Conservation (phyloP, 2,329 filamentous ascomycete species). For the Cordyceps tenuipes region DNA sequence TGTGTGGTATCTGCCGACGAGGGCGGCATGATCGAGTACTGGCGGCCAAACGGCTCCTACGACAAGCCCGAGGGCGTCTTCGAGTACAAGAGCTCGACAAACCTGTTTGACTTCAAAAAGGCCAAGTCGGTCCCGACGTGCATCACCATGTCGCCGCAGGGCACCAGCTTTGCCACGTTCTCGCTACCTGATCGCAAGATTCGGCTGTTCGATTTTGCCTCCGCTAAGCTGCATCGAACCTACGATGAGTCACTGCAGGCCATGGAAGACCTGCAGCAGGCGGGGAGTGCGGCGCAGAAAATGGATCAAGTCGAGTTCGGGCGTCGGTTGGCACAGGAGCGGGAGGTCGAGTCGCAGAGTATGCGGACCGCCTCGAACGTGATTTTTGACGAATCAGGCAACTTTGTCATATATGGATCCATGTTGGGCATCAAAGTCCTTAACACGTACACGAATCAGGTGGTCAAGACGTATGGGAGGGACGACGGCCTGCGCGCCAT, state of each 20-base stretch:
- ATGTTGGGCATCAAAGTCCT: slow-evolving; percentile 89
- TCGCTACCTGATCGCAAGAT: slow-evolving; percentile 93
- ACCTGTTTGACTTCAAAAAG: slow-evolving; percentile 95
- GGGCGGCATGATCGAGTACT: slow-evolving; percentile 93
- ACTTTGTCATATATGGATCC: slow-evolving; percentile 92
- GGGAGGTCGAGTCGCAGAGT: slow-evolving; percentile 66
- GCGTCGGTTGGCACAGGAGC: slow-evolving; percentile 74
- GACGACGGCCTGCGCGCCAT: slow-evolving; percentile 83
- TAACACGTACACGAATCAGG: slow-evolving; percentile 89
- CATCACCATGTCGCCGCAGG: slow-evolving; percentile 77
- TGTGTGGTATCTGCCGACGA: slow-evolving; percentile 88
- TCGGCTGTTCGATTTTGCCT: slow-evolving; percentile 84
- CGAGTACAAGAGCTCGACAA: slow-evolving; percentile 86
- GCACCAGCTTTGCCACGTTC: slow-evolving; percentile 76
- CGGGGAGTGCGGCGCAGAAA: slow-evolving; percentile 72
- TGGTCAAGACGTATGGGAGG: slow-evolving; percentile 82
- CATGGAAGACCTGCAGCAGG: slow-evolving; percentile 90
- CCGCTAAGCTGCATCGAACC: slow-evolving; percentile 79
- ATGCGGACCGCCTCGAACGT: slow-evolving; percentile 70
- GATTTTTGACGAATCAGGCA: slow-evolving; percentile 89
- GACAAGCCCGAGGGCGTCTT: slow-evolving; percentile 92
- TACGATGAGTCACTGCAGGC: slow-evolving; percentile 92
- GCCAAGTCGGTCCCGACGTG: slow-evolving; percentile 76
- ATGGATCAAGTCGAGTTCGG: slow-evolving; percentile 91
- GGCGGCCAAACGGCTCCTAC: slow-evolving; percentile 71